A percentile compares a stretch with the other conserved stretches of the same genome.
These are phyloP conservation scores for Dothistroma pini DNA, from an alignment of 2,329 filamentous ascomycete species.

Conservation along the genomic window DNA sequence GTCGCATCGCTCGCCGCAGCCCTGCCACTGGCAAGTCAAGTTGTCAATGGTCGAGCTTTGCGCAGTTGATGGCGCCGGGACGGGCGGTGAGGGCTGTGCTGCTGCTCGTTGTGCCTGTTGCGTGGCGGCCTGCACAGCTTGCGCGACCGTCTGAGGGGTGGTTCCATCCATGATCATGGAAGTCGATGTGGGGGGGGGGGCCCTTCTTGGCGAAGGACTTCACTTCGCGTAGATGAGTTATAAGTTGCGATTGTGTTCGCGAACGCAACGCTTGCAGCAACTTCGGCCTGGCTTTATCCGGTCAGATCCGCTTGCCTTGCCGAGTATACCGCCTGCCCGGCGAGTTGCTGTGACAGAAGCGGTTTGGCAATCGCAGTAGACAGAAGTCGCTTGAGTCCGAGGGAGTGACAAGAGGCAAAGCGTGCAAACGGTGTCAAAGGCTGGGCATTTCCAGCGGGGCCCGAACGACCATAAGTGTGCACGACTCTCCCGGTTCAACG, in stretches of 20 bases:
- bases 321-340: neutral
- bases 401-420: neutral
- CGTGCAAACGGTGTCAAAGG: neutral
- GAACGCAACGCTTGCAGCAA: neutral
- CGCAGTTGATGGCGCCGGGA: conserved; percentile 29
- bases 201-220: neutral
- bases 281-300: neutral
- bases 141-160: conserved; percentile 24
- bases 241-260: neutral
- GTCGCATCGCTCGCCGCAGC: conserved; percentile 57
- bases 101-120: conserved; percentile 28
- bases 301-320: neutral
- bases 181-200: neutral
- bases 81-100: conserved; percentile 27
- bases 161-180: conserved; percentile 1
- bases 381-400: neutral
- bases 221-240: neutral
- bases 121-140: conserved; percentile 31
- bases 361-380: neutral
- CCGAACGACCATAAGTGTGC: neutral
- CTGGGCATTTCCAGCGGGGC: neutral
- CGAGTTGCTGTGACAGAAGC: neutral
- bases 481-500: neutral
- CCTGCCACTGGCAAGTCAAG: conserved; percentile 59
- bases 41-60: conserved; percentile 41